Percentiles rank a stretch among this genome's conserved stretches.
Evolutionary conservation across 1,139 yeast genomes (phyloP).

Genomic region (Saccharomycopsis hybrid): DNA sequence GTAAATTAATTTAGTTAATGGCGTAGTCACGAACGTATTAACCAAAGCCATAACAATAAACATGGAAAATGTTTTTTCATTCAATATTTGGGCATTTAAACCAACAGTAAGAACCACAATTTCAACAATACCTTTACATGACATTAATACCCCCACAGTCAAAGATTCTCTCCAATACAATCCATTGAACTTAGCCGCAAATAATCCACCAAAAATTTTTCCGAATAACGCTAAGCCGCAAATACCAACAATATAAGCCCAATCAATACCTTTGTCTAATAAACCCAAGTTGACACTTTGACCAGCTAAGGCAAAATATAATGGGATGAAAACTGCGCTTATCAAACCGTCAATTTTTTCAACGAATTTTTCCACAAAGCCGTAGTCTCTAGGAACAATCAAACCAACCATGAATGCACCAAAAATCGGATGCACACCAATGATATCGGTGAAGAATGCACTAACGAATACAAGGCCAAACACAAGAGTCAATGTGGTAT

Average conservation of each 20-base stretch:
- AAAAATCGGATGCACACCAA: slow-evolving; percentile 77
- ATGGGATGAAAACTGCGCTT: slow-evolving; percentile 61
- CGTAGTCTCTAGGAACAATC: slow-evolving; percentile 71
- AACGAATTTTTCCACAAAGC: slow-evolving; percentile 60
- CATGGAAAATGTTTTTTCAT: slow-evolving; percentile 65
- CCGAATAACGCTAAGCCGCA: slow-evolving; percentile 60
- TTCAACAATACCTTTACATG: slow-evolving; percentile 82
- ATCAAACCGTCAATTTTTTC: slow-evolving; percentile 75
- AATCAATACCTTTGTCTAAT: slow-evolving; percentile 56
- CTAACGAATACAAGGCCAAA: slow-evolving; percentile 53
- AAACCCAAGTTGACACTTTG: slow-evolving; percentile 60
- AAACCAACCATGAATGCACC: slow-evolving; percentile 77
- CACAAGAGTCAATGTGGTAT: slow-evolving; percentile 51
- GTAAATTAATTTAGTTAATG: slow-evolving; percentile 52
- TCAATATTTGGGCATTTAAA: slow-evolving; percentile 59
- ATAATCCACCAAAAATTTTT: slow-evolving; percentile 58
- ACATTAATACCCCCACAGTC: slow-evolving; percentile 77
- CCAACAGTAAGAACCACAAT: slow-evolving; percentile 74
- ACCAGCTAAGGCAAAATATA: slow-evolving; percentile 76
- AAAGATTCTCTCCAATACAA: slow-evolving; percentile 65
- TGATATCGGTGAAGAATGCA: slow-evolving; percentile 71
- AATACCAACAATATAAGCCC: slow-evolving; percentile 71
- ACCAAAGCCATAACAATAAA: slow-evolving; percentile 75
- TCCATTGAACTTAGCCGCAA: slow-evolving; percentile 57
- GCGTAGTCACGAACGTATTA: slow-evolving; percentile 70